Evolutionary conservation across 83 land plant genomes (phyloP).

Genomic region (Picea abies): DNA sequence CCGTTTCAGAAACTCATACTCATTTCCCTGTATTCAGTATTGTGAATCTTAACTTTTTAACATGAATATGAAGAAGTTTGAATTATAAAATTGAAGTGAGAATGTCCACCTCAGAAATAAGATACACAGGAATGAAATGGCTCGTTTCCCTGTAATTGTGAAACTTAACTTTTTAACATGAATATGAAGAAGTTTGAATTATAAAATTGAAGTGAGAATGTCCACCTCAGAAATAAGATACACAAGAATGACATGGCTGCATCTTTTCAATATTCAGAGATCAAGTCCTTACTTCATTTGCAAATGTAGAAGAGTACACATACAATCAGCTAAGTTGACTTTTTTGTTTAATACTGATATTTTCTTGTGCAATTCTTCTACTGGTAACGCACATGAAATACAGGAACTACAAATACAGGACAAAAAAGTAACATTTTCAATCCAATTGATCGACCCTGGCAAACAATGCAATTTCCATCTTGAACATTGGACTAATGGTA

Average conservation of each 20-base stretch:
- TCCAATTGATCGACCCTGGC: not conserved
- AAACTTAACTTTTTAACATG: too few relatives aligned
- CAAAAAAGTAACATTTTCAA: not conserved
- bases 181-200: not conserved
- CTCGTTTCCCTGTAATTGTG: too few relatives aligned
- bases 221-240: not conserved
- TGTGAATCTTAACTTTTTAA: too few relatives aligned
- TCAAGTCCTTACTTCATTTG: not conserved
- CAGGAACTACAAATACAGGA: not conserved
- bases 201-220: not conserved
- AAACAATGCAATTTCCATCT: not conserved
- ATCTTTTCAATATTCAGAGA: not conserved
- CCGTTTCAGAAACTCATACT: too few relatives aligned
- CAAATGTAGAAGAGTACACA: not conserved
- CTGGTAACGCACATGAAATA: not conserved
- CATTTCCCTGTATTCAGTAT: too few relatives aligned
- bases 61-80: not conserved
- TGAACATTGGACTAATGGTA: not conserved
- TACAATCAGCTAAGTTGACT: not conserved
- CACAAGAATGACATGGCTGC: not conserved
- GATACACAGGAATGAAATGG: not conserved
- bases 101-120: not conserved
- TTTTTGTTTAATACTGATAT: not conserved
- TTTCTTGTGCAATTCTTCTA: not conserved
- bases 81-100: not conserved